These are phyloP conservation scores for Bipolaris gigantea DNA, from an alignment of 2,329 filamentous ascomycete species.

Conservation along the genomic window DNA sequence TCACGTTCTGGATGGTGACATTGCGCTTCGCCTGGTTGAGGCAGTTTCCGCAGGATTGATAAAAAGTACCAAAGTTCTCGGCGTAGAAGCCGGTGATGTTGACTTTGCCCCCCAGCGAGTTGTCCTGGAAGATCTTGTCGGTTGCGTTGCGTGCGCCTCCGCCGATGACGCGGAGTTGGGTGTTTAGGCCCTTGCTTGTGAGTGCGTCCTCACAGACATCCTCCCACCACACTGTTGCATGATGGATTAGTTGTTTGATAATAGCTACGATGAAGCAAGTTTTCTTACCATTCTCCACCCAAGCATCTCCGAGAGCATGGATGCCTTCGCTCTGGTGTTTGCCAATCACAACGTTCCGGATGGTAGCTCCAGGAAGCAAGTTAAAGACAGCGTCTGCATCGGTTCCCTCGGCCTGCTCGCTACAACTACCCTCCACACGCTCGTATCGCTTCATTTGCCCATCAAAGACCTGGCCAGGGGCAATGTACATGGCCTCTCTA, in stretches of 20 bases:
- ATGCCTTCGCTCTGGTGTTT: constrained; percentile 32
- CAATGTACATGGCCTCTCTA: constrained; percentile 31
- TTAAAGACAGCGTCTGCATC: constrained; percentile 33
- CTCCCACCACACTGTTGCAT: constrained; percentile 29
- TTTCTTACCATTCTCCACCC: constrained; percentile 30
- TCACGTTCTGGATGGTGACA: constrained; percentile 31
- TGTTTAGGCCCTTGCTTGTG: constrained; percentile 30
- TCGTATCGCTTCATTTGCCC: constrained; percentile 34
- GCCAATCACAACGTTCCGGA: constrained; percentile 30
- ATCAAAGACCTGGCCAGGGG: constrained; percentile 28
- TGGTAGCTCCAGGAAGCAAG: constrained; percentile 25
- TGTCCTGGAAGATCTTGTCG: constrained; percentile 31
- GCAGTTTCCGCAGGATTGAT: constrained; percentile 32
- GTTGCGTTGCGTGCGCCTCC: constrained; percentile 30
- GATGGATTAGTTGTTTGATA: not conserved
- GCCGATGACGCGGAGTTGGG: constrained; percentile 32
- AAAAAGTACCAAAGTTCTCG: constrained; percentile 31
- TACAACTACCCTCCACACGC: constrained; percentile 28
- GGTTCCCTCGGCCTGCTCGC: constrained; percentile 30
- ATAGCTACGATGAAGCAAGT: fast-evolving
- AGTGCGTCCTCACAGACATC: constrained; percentile 32
- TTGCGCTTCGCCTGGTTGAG: constrained; percentile 33
- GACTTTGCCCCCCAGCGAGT: constrained; percentile 26
- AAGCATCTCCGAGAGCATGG: constrained; percentile 30
- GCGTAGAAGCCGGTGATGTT: constrained; percentile 33